phyloP scores from a whole-genome alignment of 1,284 basidiomycete species.

The Microbotryomycetes sp. region DNA sequence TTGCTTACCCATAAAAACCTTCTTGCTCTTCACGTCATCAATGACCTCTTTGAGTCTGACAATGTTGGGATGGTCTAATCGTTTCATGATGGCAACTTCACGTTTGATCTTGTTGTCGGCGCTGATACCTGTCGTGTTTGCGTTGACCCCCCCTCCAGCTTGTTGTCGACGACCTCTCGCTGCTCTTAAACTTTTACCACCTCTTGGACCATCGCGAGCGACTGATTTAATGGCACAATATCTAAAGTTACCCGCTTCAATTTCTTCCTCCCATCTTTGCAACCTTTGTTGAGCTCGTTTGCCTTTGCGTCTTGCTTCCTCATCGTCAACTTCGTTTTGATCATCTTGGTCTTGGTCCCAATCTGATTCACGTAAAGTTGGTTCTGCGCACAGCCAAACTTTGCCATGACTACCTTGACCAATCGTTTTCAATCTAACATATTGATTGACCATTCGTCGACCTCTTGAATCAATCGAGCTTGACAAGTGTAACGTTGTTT shows the following conservation, averaged over 20 bases:
- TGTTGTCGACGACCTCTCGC: slow-evolving; percentile 31
- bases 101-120: slow-evolving; percentile 68
- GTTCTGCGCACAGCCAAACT: slow-evolving; percentile 40
- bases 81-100: slow-evolving; percentile 98
- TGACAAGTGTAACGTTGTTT: slow-evolving; percentile 34
- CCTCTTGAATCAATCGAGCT: slow-evolving; percentile 35
- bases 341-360: slow-evolving; percentile 16
- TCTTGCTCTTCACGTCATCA: slow-evolving; percentile 81
- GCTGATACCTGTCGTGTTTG: slow-evolving; percentile 18
- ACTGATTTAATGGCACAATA: slow-evolving; percentile 38
- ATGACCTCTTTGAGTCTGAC: slow-evolving; percentile 91
- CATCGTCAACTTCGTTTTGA: neutral
- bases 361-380: slow-evolving; percentile 9
- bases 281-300: neutral
- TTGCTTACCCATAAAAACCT: slow-evolving; percentile 83
- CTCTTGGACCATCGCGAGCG: slow-evolving; percentile 32
- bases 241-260: slow-evolving; percentile 28
- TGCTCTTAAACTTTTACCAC: slow-evolving; percentile 26
- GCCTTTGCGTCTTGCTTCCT: neutral
- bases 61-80: slow-evolving; percentile 81
- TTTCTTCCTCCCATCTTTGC: slow-evolving; percentile 27
- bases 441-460: slow-evolving; percentile 39
- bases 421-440: slow-evolving; percentile 36
- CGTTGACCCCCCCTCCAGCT: slow-evolving; percentile 9
- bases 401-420: slow-evolving; percentile 38